phyloP scores from a whole-genome alignment of 495 filamentous ascomycete genomes.

The Aspergillus conjunctus region DNA sequence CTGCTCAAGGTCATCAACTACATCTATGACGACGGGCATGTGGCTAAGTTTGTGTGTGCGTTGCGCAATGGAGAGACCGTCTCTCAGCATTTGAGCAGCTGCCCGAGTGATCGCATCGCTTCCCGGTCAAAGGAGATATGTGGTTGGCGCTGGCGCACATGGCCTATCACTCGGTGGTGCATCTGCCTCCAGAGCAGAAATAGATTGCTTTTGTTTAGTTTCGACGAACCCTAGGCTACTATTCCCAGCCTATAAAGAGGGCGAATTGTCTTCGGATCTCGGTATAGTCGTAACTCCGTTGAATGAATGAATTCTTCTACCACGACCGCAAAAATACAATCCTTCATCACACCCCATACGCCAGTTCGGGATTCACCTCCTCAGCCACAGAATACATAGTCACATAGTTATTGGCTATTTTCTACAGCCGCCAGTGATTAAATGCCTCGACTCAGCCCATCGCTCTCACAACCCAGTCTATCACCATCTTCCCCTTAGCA shows the following conservation, averaged over 20 bases:
- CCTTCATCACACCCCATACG: no score
- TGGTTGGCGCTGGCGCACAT: slow-evolving; percentile 31
- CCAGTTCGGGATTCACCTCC: no score
- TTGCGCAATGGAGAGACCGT: slow-evolving; percentile 36
- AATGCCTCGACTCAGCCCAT: no score
- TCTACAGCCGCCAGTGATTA: no score
- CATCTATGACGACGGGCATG: slow-evolving; percentile 41
- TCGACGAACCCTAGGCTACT: neutral
- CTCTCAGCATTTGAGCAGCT: slow-evolving; percentile 24
- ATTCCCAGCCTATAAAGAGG: neutral
- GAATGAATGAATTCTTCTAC: no score
- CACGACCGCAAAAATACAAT: no score
- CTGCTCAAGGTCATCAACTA: slow-evolving; percentile 25
- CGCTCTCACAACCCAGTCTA: no score
- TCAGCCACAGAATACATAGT: no score
- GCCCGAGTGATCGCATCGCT: slow-evolving; percentile 1
- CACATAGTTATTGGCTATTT: no score
- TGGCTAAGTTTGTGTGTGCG: slow-evolving; percentile 38
- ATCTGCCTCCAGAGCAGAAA: neutral
- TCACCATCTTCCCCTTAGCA: no score
- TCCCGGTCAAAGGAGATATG: slow-evolving; percentile 36
- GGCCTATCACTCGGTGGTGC: neutral
- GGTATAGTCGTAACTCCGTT: no score
- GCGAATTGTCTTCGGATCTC: no score
- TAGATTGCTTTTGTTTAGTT: neutral